Base-by-base conservation (phyloP, 108 stramenopile species). In the Cyclotella sp. region DNA sequence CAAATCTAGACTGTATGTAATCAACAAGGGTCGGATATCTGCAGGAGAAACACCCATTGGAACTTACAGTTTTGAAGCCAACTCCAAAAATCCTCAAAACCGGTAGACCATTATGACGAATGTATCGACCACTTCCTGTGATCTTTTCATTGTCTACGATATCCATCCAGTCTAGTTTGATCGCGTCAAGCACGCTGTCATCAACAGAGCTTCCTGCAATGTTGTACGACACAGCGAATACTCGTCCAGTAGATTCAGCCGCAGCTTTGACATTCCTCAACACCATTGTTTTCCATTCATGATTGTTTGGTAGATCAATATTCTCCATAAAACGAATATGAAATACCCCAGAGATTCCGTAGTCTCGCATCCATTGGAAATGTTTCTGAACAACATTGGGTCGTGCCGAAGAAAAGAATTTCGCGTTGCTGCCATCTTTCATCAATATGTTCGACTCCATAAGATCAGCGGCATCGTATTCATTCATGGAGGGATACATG, bases 171-270 rank as follows among this genome's bases (percentile, higher is more conserved):
- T 85, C 77, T 40, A 40, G 46, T 65, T 77, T 85, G 22, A 85
- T 30, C 43, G 51, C 26, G 11, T 74, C 77, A 16, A 85, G 57
- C 13, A 71, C 75, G 53, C 64, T 39, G 9, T 77, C 69, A 41
- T 68, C 44, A 22, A 55, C 16, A 13, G 51, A 59, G 4, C 5
- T 22, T 11, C 78, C 73, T 18, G 74, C 51, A 43, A 82, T 59
- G 63, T 85, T 77, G 15, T 85, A 85, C 53, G 80, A 81, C 21
- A 77, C 64, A 29, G 79, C 80, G 78, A 85, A 85, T 1, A 75
- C 59, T 26, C 85, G 63, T n/a, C 85, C 81, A 63, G 69, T 77
- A n/a, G 15, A 12, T 53, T 81, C 72, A 11, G 84, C 74, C 3
- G 79, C 84, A 22, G 15, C 71, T 43, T 45, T 64, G 6, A 81